phyloP scores from a whole-genome alignment of 345 rosid species.

The Bretschneidera sinensis region DNA sequence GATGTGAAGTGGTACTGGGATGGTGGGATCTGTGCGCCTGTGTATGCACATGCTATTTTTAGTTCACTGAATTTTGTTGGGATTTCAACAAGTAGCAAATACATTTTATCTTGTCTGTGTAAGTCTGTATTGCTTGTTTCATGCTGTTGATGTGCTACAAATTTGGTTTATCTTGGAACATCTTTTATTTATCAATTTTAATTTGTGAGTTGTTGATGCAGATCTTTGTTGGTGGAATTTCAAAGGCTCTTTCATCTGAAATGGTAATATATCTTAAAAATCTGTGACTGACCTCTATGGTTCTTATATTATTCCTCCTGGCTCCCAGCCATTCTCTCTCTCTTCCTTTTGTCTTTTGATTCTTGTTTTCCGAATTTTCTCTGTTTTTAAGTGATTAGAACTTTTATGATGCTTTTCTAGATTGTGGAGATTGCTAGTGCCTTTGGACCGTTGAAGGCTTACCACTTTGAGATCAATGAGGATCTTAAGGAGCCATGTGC shows the following conservation, averaged over 20 bases:
- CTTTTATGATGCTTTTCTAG: constrained; percentile 40
- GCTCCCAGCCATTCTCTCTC: neutral
- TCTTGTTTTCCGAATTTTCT: neutral
- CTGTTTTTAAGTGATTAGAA: constrained; percentile 1
- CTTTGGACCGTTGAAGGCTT: constrained; percentile 85
- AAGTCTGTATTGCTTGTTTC: too few species aligned
- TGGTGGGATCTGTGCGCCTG: neutral
- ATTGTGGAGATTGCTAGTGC: constrained; percentile 76
- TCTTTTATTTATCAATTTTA: constrained; percentile 11
- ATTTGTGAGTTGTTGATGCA: constrained; percentile 35
- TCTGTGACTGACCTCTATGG: neutral
- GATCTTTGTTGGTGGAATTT: constrained; percentile 89
- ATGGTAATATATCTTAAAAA: constrained; percentile 52
- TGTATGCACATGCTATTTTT: too few species aligned
- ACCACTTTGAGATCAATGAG: constrained; percentile 42
- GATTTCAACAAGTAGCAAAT: too few species aligned
- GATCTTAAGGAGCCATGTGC: constrained; percentile 41
- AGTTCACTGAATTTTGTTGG: too few species aligned
- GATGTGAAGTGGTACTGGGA: neutral
- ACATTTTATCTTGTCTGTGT: too few species aligned
- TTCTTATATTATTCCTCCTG: neutral
- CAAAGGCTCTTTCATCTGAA: constrained; percentile 61
- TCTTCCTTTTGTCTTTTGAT: neutral
- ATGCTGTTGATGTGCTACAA: neutral
- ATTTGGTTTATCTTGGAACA: constrained; percentile 1